A percentile compares a stretch with the other conserved stretches of the same genome.
phyloP scores from a whole-genome alignment of 257 asterid genomes.

The Lavandula angustifolia region DNA sequence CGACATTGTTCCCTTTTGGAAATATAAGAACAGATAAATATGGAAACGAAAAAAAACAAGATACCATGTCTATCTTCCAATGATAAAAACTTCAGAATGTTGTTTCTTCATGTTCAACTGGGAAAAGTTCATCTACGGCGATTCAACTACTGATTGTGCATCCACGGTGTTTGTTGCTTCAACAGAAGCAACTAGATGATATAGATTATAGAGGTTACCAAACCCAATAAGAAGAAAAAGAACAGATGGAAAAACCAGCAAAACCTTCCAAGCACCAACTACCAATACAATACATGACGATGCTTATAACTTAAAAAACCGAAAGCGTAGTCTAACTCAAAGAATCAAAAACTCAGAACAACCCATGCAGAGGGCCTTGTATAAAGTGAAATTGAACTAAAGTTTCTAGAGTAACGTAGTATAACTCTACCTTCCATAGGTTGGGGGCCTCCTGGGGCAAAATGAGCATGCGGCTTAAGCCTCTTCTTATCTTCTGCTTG shows the following conservation, averaged over 20 bases:
- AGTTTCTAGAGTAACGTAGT: slow-evolving; percentile 8
- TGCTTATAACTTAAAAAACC: neutral
- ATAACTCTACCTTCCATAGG: slow-evolving; percentile 68
- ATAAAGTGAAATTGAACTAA: neutral
- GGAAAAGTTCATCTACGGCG: slow-evolving; percentile 60
- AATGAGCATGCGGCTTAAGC: slow-evolving; percentile 65
- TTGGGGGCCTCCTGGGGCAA: slow-evolving; percentile 57
- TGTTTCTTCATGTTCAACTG: slow-evolving; percentile 62
- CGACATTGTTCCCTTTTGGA: slow-evolving; percentile 87
- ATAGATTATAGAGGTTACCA: slow-evolving; percentile 13
- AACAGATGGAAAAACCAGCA: slow-evolving; percentile 16
- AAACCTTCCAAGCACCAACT: slow-evolving; percentile 12
- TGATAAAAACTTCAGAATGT: slow-evolving; percentile 58
- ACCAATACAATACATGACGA: neutral
- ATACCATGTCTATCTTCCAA: slow-evolving; percentile 70
- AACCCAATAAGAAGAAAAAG: slow-evolving; percentile 10
- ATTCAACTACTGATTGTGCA: slow-evolving; percentile 52
- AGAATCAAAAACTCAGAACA: slow-evolving; percentile 14
- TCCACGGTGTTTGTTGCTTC: slow-evolving; percentile 52
- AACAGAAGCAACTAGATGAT: slow-evolving; percentile 46
- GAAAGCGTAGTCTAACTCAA: slow-evolving; percentile 11
- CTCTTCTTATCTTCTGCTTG: slow-evolving; percentile 66
- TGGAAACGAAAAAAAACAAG: neutral
- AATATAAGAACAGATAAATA: slow-evolving; percentile 48
- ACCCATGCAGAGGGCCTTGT: slow-evolving; percentile 9